Evolutionary conservation across 139 green algal genomes (phyloP), one percentile per base, ranked within the genome.

Genomic region (Auxenochlorella protothecoides): DNA sequence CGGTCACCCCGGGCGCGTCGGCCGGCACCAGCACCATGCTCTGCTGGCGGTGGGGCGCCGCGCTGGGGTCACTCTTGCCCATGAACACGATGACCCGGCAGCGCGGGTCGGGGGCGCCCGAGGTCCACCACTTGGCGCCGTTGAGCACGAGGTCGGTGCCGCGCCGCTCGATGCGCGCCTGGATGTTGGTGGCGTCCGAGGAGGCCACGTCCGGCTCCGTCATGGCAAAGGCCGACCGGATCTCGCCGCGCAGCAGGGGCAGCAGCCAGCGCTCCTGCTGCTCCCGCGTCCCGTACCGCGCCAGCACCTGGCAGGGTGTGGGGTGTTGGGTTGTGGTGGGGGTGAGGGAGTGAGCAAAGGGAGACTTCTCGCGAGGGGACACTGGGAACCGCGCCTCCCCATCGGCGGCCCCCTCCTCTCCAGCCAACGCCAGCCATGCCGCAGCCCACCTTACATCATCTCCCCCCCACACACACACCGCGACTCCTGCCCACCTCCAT

Each of bases 61-160:
- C 3, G 78, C 44, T 66, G 0, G 76, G 55, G 79, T 92, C 84
- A 2, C 83, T 91, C 76, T 94, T 96, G 61, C 92, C 95, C 93
- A 99, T 98, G 79, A 99, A 96, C 66, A 99, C 96, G 67, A 78
- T 79, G 7, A 99, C 54, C 59, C 73, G 13, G 75, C 88, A 95
- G 60, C 90, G 79, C 0, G 92, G 92, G 75, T 96, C 88, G 68
- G 82, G 82, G 8, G 92, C 92, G 0, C 92, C 92, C 8, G 80
- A 91, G 2, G 88, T 96, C 95, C 95, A 99, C 95, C 93, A 99
- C 87, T 99, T 99, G 70, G 83, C 69, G n/a, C 92, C 92, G 44
- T 79, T 84, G 12, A 97, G 10, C 6, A 88, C 66, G 59, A 89
- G 89, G 66, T 44, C 53, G 66, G 5, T 6, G 9, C 69, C 74